Evolutionary conservation across 1,139 yeast species (phyloP), one percentile per base, ranked within the genome.

Genomic region (Geotrichum siamense): DNA sequence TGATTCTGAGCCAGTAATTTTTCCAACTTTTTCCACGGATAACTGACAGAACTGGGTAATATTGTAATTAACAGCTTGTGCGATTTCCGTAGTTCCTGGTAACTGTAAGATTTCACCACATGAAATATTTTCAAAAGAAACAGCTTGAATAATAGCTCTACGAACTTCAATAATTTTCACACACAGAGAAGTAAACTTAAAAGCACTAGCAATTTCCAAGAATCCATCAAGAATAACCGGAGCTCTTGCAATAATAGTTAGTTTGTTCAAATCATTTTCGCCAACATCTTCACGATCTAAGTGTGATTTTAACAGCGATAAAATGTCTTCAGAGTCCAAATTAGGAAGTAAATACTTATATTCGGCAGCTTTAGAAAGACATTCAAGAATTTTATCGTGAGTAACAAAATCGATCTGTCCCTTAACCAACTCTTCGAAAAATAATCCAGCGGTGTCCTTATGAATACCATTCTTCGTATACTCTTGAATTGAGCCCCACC

Each of bases 401-500:
- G 77, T 74, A 27, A 85, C 75, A 39, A 80, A 70, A 36, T 82
- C 73, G 50, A 79, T 78, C 47, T 87, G 79, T 16, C 94, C 94
- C 63, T 82, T 84, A 61, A 79, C 79, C 46, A 65, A 54, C 30
- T 55, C 54, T 53, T 65, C 69, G 33, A 65, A 59, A 56, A 83
- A 84, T 41, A 69, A 60, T 5, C 84, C 78, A 6, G 98, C 96
- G 19, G 97, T 83, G 25, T 77, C 76, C 39, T 83, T 79, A 54
- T 84, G 86, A 51, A 93, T 71, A 1, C 96, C 96, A 56, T 77
- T 79, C 54, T 81, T 83, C 32, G 96, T 93, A 59, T 79, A 80
- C 6, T 81, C 70, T 61, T 83, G 84, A 41, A 86, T 86, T 48
- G 78, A 78, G 44, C 72, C 70, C 99, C 99, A 93, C 96, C 97